Evolutionary conservation across 2,329 filamentous ascomycete genomes (phyloP).

Genomic region (Aspergillus pseudonomiae): DNA sequence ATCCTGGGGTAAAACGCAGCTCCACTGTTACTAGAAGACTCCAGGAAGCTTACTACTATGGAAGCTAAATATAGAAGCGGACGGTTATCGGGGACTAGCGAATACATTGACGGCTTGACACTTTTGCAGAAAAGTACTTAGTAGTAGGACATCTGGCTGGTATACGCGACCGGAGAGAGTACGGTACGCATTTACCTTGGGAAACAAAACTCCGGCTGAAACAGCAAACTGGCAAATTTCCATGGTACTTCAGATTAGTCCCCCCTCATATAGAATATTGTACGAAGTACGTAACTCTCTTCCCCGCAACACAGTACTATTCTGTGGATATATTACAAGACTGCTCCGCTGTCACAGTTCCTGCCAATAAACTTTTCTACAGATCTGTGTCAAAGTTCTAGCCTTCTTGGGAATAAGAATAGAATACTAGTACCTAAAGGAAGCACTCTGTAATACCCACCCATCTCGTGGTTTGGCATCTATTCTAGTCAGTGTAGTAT

Average conservation of each 20-base stretch:
- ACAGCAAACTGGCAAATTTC: slow-evolving; percentile 7
- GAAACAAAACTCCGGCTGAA: slow-evolving; percentile 5
- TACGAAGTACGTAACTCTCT: slow-evolving; percentile 6
- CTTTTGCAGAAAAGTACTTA: neutral
- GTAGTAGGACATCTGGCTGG: neutral
- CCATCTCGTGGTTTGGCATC: neutral
- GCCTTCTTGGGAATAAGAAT: neutral
- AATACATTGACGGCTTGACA: neutral
- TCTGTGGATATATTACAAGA: neutral
- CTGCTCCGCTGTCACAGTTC: neutral
- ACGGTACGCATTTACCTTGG: neutral
- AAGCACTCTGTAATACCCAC: neutral
- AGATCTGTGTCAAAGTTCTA: neutral
- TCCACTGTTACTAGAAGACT: slow-evolving; percentile 1
- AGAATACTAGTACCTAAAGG: neutral
- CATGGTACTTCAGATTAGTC: slow-evolving; percentile 13
- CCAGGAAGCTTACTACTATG: neutral
- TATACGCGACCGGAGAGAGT: neutral
- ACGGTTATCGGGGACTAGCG: slow-evolving; percentile 4
- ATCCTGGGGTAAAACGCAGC: neutral
- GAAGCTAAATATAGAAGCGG: slow-evolving; percentile 10
- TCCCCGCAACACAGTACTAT: slow-evolving; percentile 12
- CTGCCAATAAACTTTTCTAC: neutral
- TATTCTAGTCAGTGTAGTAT: neutral
- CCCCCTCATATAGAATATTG: neutral